A percentile compares a stretch with the other conserved stretches of the same genome.
Conservation (phyloP, 352 stramenopile species). For the Pythium graminicola region DNA sequence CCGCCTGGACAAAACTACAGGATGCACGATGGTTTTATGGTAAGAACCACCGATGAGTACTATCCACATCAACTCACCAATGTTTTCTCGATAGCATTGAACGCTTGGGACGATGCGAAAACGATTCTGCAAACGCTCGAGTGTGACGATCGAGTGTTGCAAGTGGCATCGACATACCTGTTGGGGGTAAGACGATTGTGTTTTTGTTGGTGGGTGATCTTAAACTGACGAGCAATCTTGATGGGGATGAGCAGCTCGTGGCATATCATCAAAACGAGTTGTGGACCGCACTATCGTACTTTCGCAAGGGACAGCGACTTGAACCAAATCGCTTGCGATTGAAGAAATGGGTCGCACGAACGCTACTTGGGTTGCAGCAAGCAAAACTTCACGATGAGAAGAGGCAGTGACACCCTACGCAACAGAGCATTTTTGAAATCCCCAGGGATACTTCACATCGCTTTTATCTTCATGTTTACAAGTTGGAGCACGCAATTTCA, state of each 20-base stretch:
- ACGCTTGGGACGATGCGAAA: neutral
- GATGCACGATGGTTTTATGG: conserved; percentile 70
- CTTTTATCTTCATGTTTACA: conserved; percentile 13
- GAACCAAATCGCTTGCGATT: conserved; percentile 41
- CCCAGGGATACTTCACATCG: no score
- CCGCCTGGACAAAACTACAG: conserved; percentile 30
- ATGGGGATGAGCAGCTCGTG: conserved; percentile 28
- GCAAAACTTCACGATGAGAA: neutral
- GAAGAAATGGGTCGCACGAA: conserved; percentile 38
- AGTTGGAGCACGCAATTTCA: neutral
- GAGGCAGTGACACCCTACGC: no score
- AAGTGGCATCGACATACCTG: conserved; percentile 30
- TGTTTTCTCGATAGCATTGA: neutral
- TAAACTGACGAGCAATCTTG: no score
- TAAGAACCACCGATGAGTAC: no score
- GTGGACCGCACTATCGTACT: conserved; percentile 42
- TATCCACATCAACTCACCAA: no score
- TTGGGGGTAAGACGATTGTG: conserved; percentile 28
- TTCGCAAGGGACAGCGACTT: conserved; percentile 36
- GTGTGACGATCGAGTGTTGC: neutral
- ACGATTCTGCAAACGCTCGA: neutral
- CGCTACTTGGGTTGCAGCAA: conserved; percentile 36
- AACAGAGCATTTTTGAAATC: conserved; percentile 1
- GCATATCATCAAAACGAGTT: conserved; percentile 25
- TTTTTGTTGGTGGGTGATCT: no score